Percentiles rank a stretch among this genome's conserved stretches.
phyloP scores from a whole-genome alignment of 306 rosid genomes.

The Adenanthera pavonina region DNA sequence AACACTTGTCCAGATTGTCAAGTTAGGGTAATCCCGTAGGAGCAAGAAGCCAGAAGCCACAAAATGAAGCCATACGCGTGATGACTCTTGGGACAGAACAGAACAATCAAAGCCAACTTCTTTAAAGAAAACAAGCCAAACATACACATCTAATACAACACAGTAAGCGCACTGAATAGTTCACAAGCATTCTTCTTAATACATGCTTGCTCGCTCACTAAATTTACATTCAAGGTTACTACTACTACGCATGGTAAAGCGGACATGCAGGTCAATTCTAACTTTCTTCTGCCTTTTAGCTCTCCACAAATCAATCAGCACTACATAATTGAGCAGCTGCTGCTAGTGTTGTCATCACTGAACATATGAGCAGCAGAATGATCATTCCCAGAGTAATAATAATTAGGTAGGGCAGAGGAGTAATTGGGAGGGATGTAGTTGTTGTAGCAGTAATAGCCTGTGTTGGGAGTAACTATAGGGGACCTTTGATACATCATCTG shows the following conservation, averaged over 20 bases:
- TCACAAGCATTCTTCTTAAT: slow-evolving; percentile 21
- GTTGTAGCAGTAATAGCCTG: slow-evolving; percentile 72
- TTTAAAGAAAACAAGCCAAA: slow-evolving; percentile 15
- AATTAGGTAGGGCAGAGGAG: slow-evolving; percentile 46
- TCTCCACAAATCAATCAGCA: slow-evolving; percentile 44
- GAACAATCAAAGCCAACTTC: slow-evolving; percentile 21
- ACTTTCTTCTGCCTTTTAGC: not conserved
- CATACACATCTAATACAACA: slow-evolving; percentile 42
- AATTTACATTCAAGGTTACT: slow-evolving; percentile 44
- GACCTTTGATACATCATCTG: slow-evolving; percentile 94
- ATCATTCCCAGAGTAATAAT: slow-evolving; percentile 41
- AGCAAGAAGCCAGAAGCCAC: not conserved
- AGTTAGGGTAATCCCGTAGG: not conserved
- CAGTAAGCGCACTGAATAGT: slow-evolving; percentile 39
- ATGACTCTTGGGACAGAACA: not conserved
- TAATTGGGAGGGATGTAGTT: slow-evolving; percentile 52
- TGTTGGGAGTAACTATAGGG: slow-evolving; percentile 66
- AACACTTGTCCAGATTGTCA: no score
- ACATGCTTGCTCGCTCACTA: slow-evolving; percentile 37
- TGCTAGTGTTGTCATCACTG: slow-evolving; percentile 75
- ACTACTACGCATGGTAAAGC: slow-evolving; percentile 24
- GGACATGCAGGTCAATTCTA: slow-evolving; percentile 37
- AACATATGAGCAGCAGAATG: slow-evolving; percentile 77
- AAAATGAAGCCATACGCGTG: slow-evolving; percentile 1
- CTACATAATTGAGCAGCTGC: slow-evolving; percentile 89